Conservation (phyloP, 2,329 filamentous ascomycete genomes). For the Fusarium equiseti region DNA sequence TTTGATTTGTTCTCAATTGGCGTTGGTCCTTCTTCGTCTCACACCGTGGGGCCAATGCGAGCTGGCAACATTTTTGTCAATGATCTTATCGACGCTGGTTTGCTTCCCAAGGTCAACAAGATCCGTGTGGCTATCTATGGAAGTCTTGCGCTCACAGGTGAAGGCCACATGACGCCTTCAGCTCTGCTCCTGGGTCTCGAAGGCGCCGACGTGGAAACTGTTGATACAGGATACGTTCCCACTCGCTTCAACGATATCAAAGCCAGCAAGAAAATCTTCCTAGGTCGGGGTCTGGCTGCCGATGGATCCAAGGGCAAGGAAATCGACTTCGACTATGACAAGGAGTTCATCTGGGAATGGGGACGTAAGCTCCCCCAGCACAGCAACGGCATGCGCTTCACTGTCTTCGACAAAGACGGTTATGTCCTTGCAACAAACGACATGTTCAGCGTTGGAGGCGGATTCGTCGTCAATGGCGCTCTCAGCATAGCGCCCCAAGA, state of each 20-base stretch:
- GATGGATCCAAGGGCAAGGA: constrained; percentile 56
- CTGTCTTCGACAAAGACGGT: constrained; percentile 62
- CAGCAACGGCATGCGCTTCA: constrained; percentile 66
- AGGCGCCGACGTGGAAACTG: constrained; percentile 62
- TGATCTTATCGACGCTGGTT: constrained; percentile 59
- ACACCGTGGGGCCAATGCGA: constrained; percentile 65
- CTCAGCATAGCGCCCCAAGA: constrained; percentile 56
- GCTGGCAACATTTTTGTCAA: constrained; percentile 64
- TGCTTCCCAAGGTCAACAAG: constrained; percentile 60
- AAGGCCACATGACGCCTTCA: constrained; percentile 65
- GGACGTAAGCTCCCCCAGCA: constrained; percentile 63
- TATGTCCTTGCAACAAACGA: constrained; percentile 62
- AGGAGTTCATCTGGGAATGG: constrained; percentile 65
- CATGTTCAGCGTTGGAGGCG: constrained; percentile 65
- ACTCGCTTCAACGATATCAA: constrained; percentile 61
- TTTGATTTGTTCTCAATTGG: constrained; percentile 66
- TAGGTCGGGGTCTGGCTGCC: constrained; percentile 57
- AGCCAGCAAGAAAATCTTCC: constrained; percentile 56
- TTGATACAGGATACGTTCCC: constrained; percentile 63
- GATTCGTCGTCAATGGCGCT: constrained; percentile 64
- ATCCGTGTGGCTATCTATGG: constrained; percentile 64
- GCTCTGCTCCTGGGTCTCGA: constrained; percentile 63
- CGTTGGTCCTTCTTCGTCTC: constrained; percentile 64
- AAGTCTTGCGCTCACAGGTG: constrained; percentile 63
- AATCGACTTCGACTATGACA: constrained; percentile 62